These are phyloP conservation scores for Zizania palustris DNA, from an alignment of 202 grass and related monocot genomes.

Conservation along the genomic window DNA sequence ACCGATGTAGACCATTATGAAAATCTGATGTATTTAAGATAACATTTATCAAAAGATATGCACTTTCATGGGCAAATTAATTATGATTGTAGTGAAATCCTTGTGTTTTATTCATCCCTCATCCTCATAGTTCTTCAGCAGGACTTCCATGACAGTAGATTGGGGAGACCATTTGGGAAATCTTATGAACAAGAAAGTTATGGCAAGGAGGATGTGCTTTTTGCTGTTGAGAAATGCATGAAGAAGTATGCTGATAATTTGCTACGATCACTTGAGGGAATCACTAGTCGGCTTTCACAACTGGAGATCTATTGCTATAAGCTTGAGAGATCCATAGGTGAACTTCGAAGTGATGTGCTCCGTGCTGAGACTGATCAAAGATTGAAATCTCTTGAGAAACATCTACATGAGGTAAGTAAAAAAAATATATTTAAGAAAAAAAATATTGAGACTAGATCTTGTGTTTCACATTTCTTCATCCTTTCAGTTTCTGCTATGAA, in stretches of 20 bases:
- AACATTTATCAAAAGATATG: neutral
- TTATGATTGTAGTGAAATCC: conserved; percentile 4
- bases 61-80: neutral
- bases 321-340: conserved; percentile 85
- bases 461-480: neutral
- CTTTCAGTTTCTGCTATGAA: neutral
- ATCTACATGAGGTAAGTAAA: conserved; percentile 92
- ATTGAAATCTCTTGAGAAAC: conserved; percentile 93
- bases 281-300: conserved; percentile 81
- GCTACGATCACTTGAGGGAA: conserved; percentile 91
- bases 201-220: conserved; percentile 75
- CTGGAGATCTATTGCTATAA: conserved; percentile 94
- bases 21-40: neutral
- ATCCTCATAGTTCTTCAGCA: conserved; percentile 43
- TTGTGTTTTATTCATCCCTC: conserved; percentile 4
- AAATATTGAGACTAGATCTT: conserved; percentile 1
- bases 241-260: conserved; percentile 98
- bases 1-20: neutral
- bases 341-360: conserved; percentile 80
- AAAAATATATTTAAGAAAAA: conserved; percentile 18
- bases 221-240: conserved; percentile 95
- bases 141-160: conserved; percentile 82
- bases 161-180: conserved; percentile 64
- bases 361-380: conserved; percentile 66
- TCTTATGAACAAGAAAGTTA: conserved; percentile 93